Evolutionary conservation across 495 filamentous ascomycete genomes (phyloP).

Genomic region (Penicillium roqueforti): DNA sequence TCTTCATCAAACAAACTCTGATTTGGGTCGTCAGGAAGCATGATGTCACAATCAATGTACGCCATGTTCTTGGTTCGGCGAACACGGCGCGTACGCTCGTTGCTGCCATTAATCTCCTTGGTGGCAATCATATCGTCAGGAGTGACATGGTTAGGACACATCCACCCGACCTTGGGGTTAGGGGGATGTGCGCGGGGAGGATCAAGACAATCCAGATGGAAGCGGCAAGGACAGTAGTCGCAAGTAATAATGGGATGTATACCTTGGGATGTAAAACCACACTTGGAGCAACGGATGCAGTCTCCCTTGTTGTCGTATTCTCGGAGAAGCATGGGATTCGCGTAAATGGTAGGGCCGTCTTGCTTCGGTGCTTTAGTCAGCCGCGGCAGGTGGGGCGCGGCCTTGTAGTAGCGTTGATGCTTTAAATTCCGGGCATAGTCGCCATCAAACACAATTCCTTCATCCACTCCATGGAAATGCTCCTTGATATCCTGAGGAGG

Average conservation of each 20-base stretch:
- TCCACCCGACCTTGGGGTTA: constrained; percentile 63
- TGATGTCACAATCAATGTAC: constrained; percentile 13
- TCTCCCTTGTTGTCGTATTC: constrained; percentile 64
- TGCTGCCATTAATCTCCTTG: constrained; percentile 47
- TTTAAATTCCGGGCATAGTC: constrained; percentile 8
- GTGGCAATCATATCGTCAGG: constrained; percentile 44
- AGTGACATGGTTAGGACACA: constrained; percentile 82
- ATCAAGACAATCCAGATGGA: constrained; percentile 89
- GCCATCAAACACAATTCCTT: constrained; percentile 8
- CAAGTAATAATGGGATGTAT: constrained; percentile 68
- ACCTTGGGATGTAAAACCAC: constrained; percentile 55
- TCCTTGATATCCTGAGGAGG: constrained; percentile 65
- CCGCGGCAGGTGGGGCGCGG: constrained; percentile 27
- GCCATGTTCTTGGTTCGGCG: constrained; percentile 47
- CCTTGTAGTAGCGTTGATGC: constrained; percentile 18
- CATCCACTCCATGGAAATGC: constrained; percentile 33
- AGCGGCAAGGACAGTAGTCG: constrained; percentile 72
- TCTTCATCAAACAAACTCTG: constrained; percentile 21
- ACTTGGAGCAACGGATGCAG: constrained; percentile 65
- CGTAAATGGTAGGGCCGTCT: constrained; percentile 13
- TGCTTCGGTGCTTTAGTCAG: constrained; percentile 26
- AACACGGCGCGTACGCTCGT: constrained; percentile 39
- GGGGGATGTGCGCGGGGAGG: constrained; percentile 79
- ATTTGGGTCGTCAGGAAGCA: constrained; percentile 10
- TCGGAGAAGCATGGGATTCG: constrained; percentile 44